A percentile compares a stretch with the other conserved stretches of the same genome.
These are phyloP conservation scores for Phytopythium chamaehyphon DNA, from an alignment of 352 stramenopile species.

Conservation along the genomic window DNA sequence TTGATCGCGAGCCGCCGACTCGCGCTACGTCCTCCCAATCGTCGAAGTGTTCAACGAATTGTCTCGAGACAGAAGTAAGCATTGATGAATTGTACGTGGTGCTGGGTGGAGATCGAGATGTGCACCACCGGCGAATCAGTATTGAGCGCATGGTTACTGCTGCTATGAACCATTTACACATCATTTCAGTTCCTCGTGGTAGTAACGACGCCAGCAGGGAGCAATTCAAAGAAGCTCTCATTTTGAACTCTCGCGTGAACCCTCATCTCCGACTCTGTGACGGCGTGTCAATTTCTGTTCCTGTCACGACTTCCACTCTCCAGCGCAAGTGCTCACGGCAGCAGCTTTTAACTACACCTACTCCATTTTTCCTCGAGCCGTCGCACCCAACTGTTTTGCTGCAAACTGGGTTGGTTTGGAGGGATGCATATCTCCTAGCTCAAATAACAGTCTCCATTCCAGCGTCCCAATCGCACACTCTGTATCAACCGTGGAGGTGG, in stretches of 20 bases:
- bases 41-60: neutral
- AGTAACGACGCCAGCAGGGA: conserved; percentile 6
- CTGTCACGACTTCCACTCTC: conserved; percentile 6
- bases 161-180: conserved; percentile 34
- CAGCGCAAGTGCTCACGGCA: conserved; percentile 20
- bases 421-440: conserved; percentile 40
- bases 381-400: conserved; percentile 21
- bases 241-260: conserved; percentile 38
- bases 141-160: conserved; percentile 28
- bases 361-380: conserved; percentile 9
- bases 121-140: conserved; percentile 15
- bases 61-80: conserved; percentile 19
- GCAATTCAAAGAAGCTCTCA: conserved; percentile 18
- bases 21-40: neutral
- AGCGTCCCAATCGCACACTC: conserved; percentile 1
- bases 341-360: conserved; percentile 13
- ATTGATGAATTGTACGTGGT: conserved; percentile 28
- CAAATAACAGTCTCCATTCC: conserved; percentile 23
- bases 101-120: conserved; percentile 10
- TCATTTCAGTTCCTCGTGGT: conserved; percentile 27
- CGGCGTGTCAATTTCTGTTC: neutral
- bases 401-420: conserved; percentile 55
- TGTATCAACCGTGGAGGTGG: conserved; percentile 5
- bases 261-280: conserved; percentile 15
- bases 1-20: neutral